These are phyloP conservation scores for Aspergillus fischeri DNA, from an alignment of 2,329 filamentous ascomycete species.

Conservation along the genomic window DNA sequence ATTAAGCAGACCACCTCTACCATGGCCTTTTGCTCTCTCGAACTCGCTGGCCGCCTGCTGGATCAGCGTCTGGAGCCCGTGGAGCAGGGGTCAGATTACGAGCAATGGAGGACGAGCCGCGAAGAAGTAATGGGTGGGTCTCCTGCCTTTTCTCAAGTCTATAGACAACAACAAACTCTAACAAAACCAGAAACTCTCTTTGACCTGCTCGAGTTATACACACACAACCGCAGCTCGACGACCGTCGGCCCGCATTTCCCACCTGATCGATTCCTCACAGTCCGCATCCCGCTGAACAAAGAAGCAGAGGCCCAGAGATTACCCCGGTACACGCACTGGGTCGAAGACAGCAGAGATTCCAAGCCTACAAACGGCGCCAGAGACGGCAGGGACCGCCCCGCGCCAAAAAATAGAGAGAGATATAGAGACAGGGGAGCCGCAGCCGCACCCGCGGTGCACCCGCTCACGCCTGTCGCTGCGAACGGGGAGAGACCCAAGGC, in stretches of 20 bases:
- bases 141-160: slow-evolving; percentile 40
- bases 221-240: slow-evolving; percentile 72
- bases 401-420: slow-evolving; percentile 7
- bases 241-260: slow-evolving; percentile 68
- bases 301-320: slow-evolving; percentile 63
- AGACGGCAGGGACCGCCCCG: slow-evolving; percentile 18
- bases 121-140: slow-evolving; percentile 46
- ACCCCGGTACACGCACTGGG: slow-evolving; percentile 60
- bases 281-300: slow-evolving; percentile 82
- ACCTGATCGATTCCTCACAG: slow-evolving; percentile 74
- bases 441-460: slow-evolving; percentile 20
- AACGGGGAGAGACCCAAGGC: slow-evolving; percentile 42
- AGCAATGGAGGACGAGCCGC: slow-evolving; percentile 44
- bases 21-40: slow-evolving; percentile 75
- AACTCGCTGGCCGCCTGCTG: slow-evolving; percentile 70
- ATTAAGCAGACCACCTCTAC: slow-evolving; percentile 86
- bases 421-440: neutral
- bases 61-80: slow-evolving; percentile 52
- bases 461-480: slow-evolving; percentile 45
- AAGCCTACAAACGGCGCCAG: slow-evolving; percentile 17
- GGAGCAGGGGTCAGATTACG: slow-evolving; percentile 47
- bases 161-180: slow-evolving; percentile 20
- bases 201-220: slow-evolving; percentile 88
- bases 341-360: slow-evolving; percentile 25
- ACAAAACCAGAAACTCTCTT: slow-evolving; percentile 67